phyloP scores from a whole-genome alignment of 257 asterid genomes.

The Fraxinus americana region DNA sequence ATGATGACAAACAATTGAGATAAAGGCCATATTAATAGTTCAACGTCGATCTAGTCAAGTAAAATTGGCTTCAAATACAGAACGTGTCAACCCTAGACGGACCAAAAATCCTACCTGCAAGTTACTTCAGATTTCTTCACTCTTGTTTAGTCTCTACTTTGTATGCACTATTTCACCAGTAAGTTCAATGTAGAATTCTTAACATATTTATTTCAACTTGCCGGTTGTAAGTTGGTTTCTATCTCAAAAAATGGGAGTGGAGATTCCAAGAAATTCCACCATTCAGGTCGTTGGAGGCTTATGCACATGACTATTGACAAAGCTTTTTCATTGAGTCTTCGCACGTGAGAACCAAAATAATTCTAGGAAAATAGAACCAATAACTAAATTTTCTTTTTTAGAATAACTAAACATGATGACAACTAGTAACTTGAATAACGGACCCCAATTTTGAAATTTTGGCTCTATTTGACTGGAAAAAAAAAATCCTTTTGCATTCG shows the following conservation, averaged over 20 bases:
- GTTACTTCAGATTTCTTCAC: background rate
- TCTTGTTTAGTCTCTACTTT: background rate
- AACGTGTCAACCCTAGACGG: background rate
- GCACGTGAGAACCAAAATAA: background rate
- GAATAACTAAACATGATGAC: background rate
- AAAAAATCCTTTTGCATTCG: constrained; percentile 1
- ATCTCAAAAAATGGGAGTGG: background rate
- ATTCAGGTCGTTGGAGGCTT: background rate
- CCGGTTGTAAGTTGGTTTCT: background rate
- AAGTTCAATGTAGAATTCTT: background rate
- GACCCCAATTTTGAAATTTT: background rate
- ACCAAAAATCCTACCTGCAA: background rate
- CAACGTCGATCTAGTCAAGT: background rate
- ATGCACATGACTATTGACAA: background rate
- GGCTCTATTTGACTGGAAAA: background rate
- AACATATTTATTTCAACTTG: background rate
- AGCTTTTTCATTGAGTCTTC: background rate
- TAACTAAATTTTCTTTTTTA: background rate
- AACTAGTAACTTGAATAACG: background rate
- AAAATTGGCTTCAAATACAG: background rate
- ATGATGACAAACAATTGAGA: background rate
- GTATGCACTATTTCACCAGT: background rate
- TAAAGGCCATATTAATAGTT: background rate
- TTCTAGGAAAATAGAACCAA: background rate
- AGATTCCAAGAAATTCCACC: background rate